Evolutionary conservation across 176 grass and related monocot genomes (phyloP).

Genomic region (Poa annua): DNA sequence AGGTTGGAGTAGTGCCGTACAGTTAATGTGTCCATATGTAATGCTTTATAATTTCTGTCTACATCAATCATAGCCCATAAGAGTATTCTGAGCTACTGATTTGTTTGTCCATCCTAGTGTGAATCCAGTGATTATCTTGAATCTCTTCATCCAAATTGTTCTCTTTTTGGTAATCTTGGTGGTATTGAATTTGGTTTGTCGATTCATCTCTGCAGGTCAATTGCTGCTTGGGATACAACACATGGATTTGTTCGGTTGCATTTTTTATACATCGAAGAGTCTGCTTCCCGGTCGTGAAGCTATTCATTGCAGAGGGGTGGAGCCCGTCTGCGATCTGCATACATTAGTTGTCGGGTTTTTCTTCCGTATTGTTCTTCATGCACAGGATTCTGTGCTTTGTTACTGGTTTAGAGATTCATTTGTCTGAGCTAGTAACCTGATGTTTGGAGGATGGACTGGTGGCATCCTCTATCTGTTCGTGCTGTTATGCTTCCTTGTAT

Average conservation of each 20-base stretch:
- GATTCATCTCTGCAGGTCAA: slow-evolving; percentile 41
- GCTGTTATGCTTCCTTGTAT: not conserved
- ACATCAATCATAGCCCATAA: not conserved
- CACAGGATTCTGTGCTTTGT: slow-evolving; percentile 42
- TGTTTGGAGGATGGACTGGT: slow-evolving; percentile 33
- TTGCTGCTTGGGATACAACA: slow-evolving; percentile 45
- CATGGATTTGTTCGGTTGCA: slow-evolving; percentile 42
- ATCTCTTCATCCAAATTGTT: not conserved
- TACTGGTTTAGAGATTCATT: slow-evolving; percentile 10
- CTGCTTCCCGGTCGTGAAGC: slow-evolving; percentile 52
- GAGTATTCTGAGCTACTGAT: slow-evolving; percentile 4
- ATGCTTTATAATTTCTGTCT: not conserved
- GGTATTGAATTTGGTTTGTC: slow-evolving; percentile 11
- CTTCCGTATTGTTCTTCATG: slow-evolving; percentile 4
- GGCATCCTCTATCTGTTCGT: slow-evolving; percentile 32
- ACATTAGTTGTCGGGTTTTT: slow-evolving; percentile 18
- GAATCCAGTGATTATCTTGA: not conserved
- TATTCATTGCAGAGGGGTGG: slow-evolving; percentile 46
- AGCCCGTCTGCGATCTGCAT: slow-evolving; percentile 18
- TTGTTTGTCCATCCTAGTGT: not conserved
- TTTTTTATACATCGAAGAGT: slow-evolving; percentile 45
- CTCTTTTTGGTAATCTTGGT: not conserved
- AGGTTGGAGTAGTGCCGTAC: slow-evolving; percentile 1
- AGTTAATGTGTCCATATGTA: not conserved
- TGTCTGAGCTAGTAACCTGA: slow-evolving; percentile 10